Evolutionary conservation across 2,329 filamentous ascomycete species (phyloP), one percentile per base, ranked within the genome.

Genomic region (Beauveria scarabaeidicola): DNA sequence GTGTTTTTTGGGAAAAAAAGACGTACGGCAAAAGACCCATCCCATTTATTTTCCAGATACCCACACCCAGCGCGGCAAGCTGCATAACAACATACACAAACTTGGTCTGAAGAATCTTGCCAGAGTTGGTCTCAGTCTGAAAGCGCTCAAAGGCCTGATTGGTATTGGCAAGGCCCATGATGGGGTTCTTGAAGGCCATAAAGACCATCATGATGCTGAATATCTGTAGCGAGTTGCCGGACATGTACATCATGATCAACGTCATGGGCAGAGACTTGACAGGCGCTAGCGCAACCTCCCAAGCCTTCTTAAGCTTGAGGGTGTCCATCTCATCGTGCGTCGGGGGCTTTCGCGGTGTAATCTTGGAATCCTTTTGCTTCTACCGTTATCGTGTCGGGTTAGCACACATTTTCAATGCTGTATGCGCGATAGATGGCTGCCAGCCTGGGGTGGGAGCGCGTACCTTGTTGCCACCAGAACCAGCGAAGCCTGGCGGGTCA

Each of bases 131-230:
- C 57, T 91, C 86, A 21, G 90, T 92, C 73, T 97, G 91, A 74
- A 96, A 96, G 63, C 88, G 87, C 70, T 90, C 85, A 73, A 99
- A 97, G n/a, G 89, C 90, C 69, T 87, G 83, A 70, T 94, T 91
- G 52, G 93, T 93, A 66, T 79, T 84, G 62, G 96, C 75, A 50
- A 97, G 77, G 38, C 92, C 94, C 74, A 90, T 84, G 62, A 99
- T 82, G 10, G 94, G 94, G 66, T 90, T 95, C 80, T 97, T 97
- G 82, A 99, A 99, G 50, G 96, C 87, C 89, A 97, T 97, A 69
- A 93, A 92, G 19, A 97, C 93, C 92, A 97, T 99, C 91, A 97
- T 97, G 75, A 99, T 97, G 75, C 89, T 95, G 79, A 99, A 99
- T 66, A 99, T 97, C 73, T 99, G 94, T 51, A 99, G 84, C 63